These are phyloP conservation scores for Aureobasidium vineae DNA, from an alignment of 2,329 filamentous ascomycete species.

Conservation along the genomic window DNA sequence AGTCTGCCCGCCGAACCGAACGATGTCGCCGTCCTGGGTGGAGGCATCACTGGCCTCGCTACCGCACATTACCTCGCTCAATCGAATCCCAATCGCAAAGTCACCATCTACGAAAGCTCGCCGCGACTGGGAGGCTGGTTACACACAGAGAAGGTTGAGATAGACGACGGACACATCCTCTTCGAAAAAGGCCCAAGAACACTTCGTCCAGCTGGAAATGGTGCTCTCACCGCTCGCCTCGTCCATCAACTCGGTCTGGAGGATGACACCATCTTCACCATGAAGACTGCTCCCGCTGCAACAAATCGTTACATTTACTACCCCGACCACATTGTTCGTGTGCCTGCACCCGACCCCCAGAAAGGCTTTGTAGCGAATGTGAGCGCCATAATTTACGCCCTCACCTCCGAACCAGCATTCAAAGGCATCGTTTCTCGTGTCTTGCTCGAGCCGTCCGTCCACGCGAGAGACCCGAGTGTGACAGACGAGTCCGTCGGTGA, in stretches of 20 bases:
- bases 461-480: conserved; percentile 39
- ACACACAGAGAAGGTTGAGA: conserved; percentile 61
- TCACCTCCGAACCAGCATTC: conserved; percentile 58
- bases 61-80: conserved; percentile 73
- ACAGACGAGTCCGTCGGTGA: conserved; percentile 70
- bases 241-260: conserved; percentile 60
- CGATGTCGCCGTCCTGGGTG: conserved; percentile 69
- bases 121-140: conserved; percentile 80
- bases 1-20: conserved; percentile 29
- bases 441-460: conserved; percentile 37
- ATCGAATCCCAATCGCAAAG: conserved; percentile 63
- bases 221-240: conserved; percentile 67
- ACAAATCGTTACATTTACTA: conserved; percentile 81
- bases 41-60: conserved; percentile 78
- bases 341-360: conserved; percentile 50
- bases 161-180: conserved; percentile 62
- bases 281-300: conserved; percentile 52
- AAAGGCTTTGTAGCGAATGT: conserved; percentile 38
- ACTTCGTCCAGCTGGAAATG: conserved; percentile 60
- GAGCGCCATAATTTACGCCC: conserved; percentile 35
- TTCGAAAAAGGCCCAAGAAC: conserved; percentile 86
- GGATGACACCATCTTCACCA: conserved; percentile 57
- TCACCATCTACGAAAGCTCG: conserved; percentile 78
- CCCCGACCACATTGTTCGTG: conserved; percentile 71
- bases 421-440: conserved; percentile 45